Evolutionary conservation across 2,329 filamentous ascomycete genomes (phyloP).

Genomic region (Ramichloridium luteum): DNA sequence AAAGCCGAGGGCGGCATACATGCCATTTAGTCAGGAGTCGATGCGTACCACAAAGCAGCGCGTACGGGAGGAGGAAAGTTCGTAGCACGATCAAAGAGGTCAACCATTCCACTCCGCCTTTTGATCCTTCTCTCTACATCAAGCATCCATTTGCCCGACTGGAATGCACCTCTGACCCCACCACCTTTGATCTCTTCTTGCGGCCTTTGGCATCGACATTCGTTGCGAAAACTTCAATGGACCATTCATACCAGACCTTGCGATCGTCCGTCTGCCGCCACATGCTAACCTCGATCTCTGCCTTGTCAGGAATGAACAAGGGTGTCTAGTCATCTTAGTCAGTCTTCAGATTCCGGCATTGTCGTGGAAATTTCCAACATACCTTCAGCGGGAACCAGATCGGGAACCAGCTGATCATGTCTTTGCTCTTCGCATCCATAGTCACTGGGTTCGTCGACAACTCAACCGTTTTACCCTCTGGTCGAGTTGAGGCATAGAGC

Average conservation of each 20-base stretch:
- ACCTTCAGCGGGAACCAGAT: slow-evolving; percentile 97
- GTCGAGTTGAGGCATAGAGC: slow-evolving; percentile 51
- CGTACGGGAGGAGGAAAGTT: too few species aligned
- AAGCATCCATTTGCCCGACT: slow-evolving; percentile 58
- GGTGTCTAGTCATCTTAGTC: slow-evolving; percentile 49
- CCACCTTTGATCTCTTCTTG: slow-evolving; percentile 52
- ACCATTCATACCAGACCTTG: slow-evolving; percentile 98
- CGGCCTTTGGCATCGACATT: slow-evolving; percentile 34
- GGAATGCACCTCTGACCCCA: slow-evolving; percentile 53
- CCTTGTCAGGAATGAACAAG: slow-evolving; percentile 70
- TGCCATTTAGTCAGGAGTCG: too few species aligned
- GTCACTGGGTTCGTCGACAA: slow-evolving; percentile 85
- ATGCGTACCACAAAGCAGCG: too few species aligned
- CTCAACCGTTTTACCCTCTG: slow-evolving; percentile 50
- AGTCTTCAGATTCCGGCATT: neutral
- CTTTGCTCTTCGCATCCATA: slow-evolving; percentile 83
- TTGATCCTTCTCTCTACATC: slow-evolving; percentile 41
- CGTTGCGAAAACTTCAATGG: slow-evolving; percentile 62
- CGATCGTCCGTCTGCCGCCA: slow-evolving; percentile 91
- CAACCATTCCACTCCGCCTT: slow-evolving; percentile 3
- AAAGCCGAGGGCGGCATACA: too few species aligned
- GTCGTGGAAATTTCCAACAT: too few species aligned
- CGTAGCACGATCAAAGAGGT: too few species aligned
- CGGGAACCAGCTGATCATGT: slow-evolving; percentile 99
- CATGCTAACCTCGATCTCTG: slow-evolving; percentile 82